These are phyloP conservation scores for Claviceps cyperi DNA, from an alignment of 2,329 filamentous ascomycete species.

Conservation along the genomic window DNA sequence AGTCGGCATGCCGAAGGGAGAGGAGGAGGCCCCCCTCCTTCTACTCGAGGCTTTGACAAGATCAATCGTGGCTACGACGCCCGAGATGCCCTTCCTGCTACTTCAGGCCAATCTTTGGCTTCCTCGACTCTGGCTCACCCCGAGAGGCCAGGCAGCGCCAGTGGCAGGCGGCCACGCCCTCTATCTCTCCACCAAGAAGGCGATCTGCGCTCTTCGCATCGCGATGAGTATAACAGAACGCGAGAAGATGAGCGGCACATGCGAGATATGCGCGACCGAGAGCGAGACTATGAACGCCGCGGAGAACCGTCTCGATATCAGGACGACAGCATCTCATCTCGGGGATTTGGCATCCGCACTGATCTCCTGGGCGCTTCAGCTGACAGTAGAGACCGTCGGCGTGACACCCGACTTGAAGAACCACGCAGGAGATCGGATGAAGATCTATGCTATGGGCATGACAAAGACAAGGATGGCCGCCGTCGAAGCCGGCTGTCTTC, in stretches of 20 bases:
- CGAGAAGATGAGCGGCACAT: constrained; percentile 32
- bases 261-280: constrained; percentile 24
- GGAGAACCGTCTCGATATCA: constrained; percentile 23
- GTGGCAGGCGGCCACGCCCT: constrained; percentile 22
- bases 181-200: constrained; percentile 40
- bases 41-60: constrained; percentile 57
- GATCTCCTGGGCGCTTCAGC: constrained; percentile 23
- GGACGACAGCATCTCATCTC: constrained; percentile 30
- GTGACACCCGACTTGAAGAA: constrained; percentile 17
- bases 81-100: constrained; percentile 26
- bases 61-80: constrained; percentile 41
- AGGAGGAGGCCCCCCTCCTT: constrained; percentile 48
- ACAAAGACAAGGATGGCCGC: constrained; percentile 16
- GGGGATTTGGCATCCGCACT: constrained; percentile 39
- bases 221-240: constrained; percentile 33
- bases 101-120: constrained; percentile 24
- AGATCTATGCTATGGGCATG: constrained; percentile 14
- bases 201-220: constrained; percentile 25
- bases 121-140: constrained; percentile 11
- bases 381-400: constrained; percentile 26
- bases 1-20: constrained; percentile 24
- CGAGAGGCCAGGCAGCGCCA: constrained; percentile 8
- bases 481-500: constrained; percentile 13
- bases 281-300: constrained; percentile 17
- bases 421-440: constrained; percentile 18